Evolutionary conservation across 331 rosid genomes (phyloP), one percentile per base, ranked within the genome.

Genomic region (Stylosanthes scabra): DNA sequence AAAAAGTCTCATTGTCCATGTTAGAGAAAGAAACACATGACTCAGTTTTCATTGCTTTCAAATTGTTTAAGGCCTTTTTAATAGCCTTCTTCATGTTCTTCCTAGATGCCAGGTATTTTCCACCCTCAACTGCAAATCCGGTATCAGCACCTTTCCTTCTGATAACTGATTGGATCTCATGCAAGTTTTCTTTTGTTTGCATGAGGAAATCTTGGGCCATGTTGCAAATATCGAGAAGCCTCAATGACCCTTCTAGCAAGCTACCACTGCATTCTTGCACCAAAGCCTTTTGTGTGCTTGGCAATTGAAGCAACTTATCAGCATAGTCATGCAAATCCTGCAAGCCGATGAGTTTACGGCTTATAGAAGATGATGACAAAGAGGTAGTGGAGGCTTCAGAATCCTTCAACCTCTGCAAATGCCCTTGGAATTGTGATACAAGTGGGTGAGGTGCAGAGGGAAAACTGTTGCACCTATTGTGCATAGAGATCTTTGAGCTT

Each of bases 101-200:
- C 84, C 89, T 85, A 0, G 82, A 83, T 41, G 75, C 81, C 63
- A 84, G 69, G 73, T 78, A 92, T 75, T 85, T 89, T 58, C 39
- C 83, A 39, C 80, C 69, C 83, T 83, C 85, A 55, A 57, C 49
- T 41, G 61, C 45, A 41, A 82, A 75, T 49, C 62, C 82, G 37
- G n/a, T 28, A 4, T 72, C 80, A 66, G 64, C 71, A 11, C 80
- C 81, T 6, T 78, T 84, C 74, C 91, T 85, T 6, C 87, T 67
- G 71, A 86, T 74, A 44, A 81, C 75, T 9, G 90, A 85, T 63
- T 66, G 75, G 45, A 81, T 70, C 61, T 42, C 55, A 28, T 60
- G 42, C 71, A 72, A 4, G 63, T 11, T 59, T 76, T 59, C 85
- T 49, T 76, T 71, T 66, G 76, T 47, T 59, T 57, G 65, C 71